These are phyloP conservation scores for Lactarius akahatsu DNA, from an alignment of 768 basidiomycete species.

Conservation along the genomic window DNA sequence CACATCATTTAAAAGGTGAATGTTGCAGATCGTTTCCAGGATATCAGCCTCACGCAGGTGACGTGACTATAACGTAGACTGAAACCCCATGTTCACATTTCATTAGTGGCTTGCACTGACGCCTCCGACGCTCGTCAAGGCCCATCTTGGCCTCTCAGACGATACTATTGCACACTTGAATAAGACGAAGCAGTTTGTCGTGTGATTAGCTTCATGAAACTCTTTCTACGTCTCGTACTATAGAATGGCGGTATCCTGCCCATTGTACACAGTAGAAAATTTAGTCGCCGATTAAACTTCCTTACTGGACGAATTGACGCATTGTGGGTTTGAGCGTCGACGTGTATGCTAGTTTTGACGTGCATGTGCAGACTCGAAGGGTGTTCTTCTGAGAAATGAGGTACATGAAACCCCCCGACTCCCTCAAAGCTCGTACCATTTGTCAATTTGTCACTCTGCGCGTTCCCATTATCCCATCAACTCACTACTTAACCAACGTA, in stretches of 20 bases:
- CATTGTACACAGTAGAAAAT: not conserved
- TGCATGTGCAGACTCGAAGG: not conserved
- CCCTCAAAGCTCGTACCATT: not conserved
- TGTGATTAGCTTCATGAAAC: not conserved
- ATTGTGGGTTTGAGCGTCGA: not conserved
- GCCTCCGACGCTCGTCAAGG: constrained; percentile 53
- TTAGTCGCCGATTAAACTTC: too few relatives aligned
- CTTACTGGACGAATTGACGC: not conserved
- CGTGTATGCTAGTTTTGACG: not conserved
- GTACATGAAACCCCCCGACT: not conserved
- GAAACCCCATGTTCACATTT: not conserved
- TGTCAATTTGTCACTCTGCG: not conserved
- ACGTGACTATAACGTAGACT: not conserved
- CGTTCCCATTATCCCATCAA: not conserved
- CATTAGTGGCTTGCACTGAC: constrained; percentile 29
- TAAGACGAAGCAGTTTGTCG: constrained; percentile 31
- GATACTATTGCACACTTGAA: constrained; percentile 49
- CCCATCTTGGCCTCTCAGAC: constrained; percentile 56
- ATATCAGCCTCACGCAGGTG: constrained; percentile 36
- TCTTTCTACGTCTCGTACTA: not conserved
- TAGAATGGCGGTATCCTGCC: not conserved
- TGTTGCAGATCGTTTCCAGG: constrained; percentile 34
- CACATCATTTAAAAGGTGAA: not conserved
- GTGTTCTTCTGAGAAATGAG: not conserved
- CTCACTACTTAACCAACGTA: not conserved